Evolutionary conservation across 2,329 filamentous ascomycete species (phyloP).

Genomic region (Waltergamsia citrina): DNA sequence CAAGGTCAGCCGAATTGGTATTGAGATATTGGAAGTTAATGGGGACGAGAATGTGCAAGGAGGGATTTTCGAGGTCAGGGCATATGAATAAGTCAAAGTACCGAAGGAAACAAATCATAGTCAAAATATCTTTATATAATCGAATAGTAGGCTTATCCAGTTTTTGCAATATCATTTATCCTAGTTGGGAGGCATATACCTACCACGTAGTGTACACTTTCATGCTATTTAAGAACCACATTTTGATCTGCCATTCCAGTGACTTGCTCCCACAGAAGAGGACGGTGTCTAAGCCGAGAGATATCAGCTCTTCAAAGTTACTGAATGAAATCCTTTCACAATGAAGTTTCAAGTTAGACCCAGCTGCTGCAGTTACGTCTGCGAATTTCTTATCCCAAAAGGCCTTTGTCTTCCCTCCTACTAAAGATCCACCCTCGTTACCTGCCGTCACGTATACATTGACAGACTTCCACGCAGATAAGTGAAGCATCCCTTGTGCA

Average conservation of each 20-base stretch:
- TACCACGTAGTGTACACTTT: not conserved
- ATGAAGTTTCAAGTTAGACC: slow-evolving; percentile 1
- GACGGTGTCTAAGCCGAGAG: not conserved
- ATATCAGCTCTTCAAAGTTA: not conserved
- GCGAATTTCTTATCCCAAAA: slow-evolving; percentile 7
- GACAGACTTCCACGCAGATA: slow-evolving; percentile 4
- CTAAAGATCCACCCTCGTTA: slow-evolving; percentile 4
- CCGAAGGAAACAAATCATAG: not conserved
- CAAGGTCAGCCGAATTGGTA: slow-evolving; percentile 6
- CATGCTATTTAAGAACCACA: slow-evolving; percentile 9
- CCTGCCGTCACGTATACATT: slow-evolving; percentile 10
- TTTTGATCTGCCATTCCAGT: slow-evolving; percentile 13
- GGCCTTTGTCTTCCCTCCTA: slow-evolving; percentile 4
- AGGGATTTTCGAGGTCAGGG: slow-evolving; percentile 13
- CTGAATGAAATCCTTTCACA: slow-evolving; percentile 6
- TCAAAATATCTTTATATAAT: no score
- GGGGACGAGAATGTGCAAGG: slow-evolving; percentile 11
- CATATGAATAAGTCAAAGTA: slow-evolving; percentile 8
- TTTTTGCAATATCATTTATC: no score
- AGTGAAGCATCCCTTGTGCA: slow-evolving; percentile 4
- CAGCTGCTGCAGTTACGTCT: not conserved
- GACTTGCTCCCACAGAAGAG: slow-evolving; percentile 14
- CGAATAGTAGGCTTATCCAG: no score
- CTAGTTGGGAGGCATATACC: not conserved
- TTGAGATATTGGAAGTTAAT: slow-evolving; percentile 13